phyloP scores from a whole-genome alignment of 1,139 yeast species.

The Meyerozyma smithsonii region DNA sequence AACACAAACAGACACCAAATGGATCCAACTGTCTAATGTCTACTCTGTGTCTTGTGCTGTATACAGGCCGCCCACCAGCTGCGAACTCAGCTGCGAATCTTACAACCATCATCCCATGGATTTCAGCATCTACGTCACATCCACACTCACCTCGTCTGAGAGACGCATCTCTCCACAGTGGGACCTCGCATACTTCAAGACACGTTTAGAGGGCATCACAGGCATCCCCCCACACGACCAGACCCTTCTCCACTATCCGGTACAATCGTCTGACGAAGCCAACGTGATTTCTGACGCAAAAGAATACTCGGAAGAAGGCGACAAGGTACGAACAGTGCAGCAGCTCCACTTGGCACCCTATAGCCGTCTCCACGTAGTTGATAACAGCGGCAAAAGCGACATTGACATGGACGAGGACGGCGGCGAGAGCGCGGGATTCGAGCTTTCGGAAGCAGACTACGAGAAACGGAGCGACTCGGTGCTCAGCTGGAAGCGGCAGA shows the following conservation, averaged over 20 bases:
- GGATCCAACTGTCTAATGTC: too few species aligned
- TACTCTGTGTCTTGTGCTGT: too few species aligned
- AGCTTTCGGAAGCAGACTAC: constrained; percentile 65
- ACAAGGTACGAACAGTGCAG: constrained; percentile 12
- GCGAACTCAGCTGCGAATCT: background rate
- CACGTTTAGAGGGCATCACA: constrained; percentile 63
- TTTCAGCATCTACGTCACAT: constrained; percentile 55
- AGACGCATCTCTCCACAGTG: constrained; percentile 63
- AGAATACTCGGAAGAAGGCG: constrained; percentile 15
- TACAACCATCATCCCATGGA: constrained; percentile 20
- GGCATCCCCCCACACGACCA: constrained; percentile 70
- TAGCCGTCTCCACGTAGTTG: constrained; percentile 50
- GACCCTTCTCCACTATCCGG: constrained; percentile 44
- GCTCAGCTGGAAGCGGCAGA: constrained; percentile 66
- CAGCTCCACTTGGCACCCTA: constrained; percentile 27
- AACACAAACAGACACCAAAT: too few species aligned
- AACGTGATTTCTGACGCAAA: constrained; percentile 17
- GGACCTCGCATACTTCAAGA: constrained; percentile 52
- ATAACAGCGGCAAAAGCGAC: constrained; percentile 48
- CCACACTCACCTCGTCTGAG: constrained; percentile 67
- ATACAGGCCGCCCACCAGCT: too few species aligned
- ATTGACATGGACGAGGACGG: constrained; percentile 32
- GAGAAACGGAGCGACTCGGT: constrained; percentile 58
- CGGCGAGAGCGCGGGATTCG: constrained; percentile 40
- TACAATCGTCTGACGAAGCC: constrained; percentile 35